Evolutionary conservation across 1,284 basidiomycete species (phyloP).

Genomic region (Ustilago shanxiensis): DNA sequence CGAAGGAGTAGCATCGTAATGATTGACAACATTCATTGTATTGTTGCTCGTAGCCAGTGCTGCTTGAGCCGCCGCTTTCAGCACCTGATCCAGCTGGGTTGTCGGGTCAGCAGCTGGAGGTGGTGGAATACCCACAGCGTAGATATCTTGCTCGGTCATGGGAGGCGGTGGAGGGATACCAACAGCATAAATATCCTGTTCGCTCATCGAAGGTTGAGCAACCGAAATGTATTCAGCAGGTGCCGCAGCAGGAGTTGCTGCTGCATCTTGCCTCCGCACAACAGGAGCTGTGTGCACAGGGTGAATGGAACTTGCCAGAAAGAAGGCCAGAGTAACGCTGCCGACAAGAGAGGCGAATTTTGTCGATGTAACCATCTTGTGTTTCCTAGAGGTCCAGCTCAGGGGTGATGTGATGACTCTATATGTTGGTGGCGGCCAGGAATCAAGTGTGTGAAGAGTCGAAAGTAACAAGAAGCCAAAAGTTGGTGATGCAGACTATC

Average conservation of each 20-base stretch:
- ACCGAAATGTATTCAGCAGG: constrained; percentile 37
- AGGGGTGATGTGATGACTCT: neutral
- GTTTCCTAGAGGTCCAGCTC: constrained; percentile 8
- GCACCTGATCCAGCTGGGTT: constrained; percentile 14
- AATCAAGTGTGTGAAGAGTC: neutral
- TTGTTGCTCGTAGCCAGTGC: constrained; percentile 13
- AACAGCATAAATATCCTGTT: constrained; percentile 43
- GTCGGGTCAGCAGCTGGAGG: neutral
- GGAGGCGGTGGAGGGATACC: constrained; percentile 24
- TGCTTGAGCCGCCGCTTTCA: constrained; percentile 21
- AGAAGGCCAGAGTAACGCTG: constrained; percentile 35
- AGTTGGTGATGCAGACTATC: constrained; percentile 32
- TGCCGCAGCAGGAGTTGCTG: constrained; percentile 6
- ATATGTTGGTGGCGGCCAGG: constrained; percentile 13
- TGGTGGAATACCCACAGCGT: constrained; percentile 27
- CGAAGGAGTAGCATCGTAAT: constrained; percentile 31
- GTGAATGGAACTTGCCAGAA: constrained; percentile 30
- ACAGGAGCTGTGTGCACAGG: constrained; percentile 38
- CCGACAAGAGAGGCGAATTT: constrained; percentile 46
- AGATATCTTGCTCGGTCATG: constrained; percentile 49
- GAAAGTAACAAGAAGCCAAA: neutral
- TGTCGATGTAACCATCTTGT: constrained; percentile 25
- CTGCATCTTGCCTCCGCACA: constrained; percentile 20
- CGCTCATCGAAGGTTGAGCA: constrained; percentile 40
- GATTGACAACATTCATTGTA: constrained; percentile 17